Evolutionary conservation across 2,329 filamentous ascomycete genomes (phyloP).

Genomic region (Neofusicoccum kwambonambiense): DNA sequence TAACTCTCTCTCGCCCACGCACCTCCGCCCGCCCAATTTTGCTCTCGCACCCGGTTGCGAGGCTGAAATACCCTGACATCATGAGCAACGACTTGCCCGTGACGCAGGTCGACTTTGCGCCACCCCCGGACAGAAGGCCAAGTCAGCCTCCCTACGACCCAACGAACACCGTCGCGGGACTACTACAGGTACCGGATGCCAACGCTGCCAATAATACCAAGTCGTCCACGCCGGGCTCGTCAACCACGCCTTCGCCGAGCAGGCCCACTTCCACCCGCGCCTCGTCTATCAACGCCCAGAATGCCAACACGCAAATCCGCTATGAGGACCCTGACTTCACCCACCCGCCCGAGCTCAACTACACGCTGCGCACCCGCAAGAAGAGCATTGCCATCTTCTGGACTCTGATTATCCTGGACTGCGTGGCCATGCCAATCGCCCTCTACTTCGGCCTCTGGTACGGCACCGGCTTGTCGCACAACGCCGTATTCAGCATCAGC

Average conservation of each 20-base stretch:
- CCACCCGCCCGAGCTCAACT: constrained; percentile 55
- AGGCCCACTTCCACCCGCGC: constrained; percentile 24
- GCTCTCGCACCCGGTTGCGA: not conserved
- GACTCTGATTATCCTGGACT: constrained; percentile 59
- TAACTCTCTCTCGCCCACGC: not conserved
- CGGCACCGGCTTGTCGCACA: constrained; percentile 51
- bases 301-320: constrained; percentile 41
- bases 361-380: constrained; percentile 55
- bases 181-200: constrained; percentile 5
- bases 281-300: constrained; percentile 32
- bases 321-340: constrained; percentile 41
- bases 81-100: constrained; percentile 13
- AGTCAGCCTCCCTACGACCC: constrained; percentile 15
- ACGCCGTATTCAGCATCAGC: constrained; percentile 55
- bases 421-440: constrained; percentile 56
- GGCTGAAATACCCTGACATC: not conserved
- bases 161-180: constrained; percentile 4
- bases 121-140: not conserved
- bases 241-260: constrained; percentile 1
- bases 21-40: not conserved
- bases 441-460: constrained; percentile 64
- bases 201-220: not conserved
- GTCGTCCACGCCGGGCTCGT: not conserved
- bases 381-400: constrained; percentile 59
- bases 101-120: constrained; percentile 14